Percentiles rank a stretch among this genome's conserved stretches.
These are phyloP conservation scores for Gentiana straminea DNA, from an alignment of 257 asterid species.

Conservation along the genomic window DNA sequence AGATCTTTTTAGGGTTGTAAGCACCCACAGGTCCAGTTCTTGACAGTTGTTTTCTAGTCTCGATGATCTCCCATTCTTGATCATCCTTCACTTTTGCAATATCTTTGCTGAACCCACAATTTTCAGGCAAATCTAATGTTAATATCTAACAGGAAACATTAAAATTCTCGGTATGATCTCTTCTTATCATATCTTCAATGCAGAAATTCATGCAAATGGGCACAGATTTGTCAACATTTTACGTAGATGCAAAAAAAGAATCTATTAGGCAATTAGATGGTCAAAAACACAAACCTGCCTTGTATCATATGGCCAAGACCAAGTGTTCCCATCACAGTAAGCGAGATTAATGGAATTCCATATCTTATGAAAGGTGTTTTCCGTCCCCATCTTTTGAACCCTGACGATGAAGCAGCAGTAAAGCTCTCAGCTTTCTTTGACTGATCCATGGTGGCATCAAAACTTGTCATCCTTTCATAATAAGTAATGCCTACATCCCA, in stretches of 20 bases:
- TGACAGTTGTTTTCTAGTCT: slow-evolving; percentile 71
- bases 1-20: slow-evolving; percentile 63
- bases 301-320: slow-evolving; percentile 92
- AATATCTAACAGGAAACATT: neutral
- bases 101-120: slow-evolving; percentile 62
- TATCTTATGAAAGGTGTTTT: slow-evolving; percentile 70
- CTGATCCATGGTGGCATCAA: slow-evolving; percentile 12
- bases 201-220: too few relatives aligned
- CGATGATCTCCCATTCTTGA: slow-evolving; percentile 87
- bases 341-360: slow-evolving; percentile 92
- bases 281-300: slow-evolving; percentile 60
- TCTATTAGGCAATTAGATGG: neutral
- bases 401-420: neutral
- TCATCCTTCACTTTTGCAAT: slow-evolving; percentile 86
- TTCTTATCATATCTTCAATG: too few relatives aligned
- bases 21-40: slow-evolving; percentile 71
- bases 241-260: too few relatives aligned
- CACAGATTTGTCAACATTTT: too few relatives aligned
- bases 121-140: neutral
- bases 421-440: slow-evolving; percentile 5
- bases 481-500: too few relatives aligned
- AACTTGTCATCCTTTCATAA: slow-evolving; percentile 5
- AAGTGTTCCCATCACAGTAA: slow-evolving; percentile 76
- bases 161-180: neutral
- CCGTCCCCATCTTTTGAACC: slow-evolving; percentile 75